Evolutionary conservation across 2,329 filamentous ascomycete genomes (phyloP), one percentile per base, ranked within the genome.

Genomic region (Claviceps africana): DNA sequence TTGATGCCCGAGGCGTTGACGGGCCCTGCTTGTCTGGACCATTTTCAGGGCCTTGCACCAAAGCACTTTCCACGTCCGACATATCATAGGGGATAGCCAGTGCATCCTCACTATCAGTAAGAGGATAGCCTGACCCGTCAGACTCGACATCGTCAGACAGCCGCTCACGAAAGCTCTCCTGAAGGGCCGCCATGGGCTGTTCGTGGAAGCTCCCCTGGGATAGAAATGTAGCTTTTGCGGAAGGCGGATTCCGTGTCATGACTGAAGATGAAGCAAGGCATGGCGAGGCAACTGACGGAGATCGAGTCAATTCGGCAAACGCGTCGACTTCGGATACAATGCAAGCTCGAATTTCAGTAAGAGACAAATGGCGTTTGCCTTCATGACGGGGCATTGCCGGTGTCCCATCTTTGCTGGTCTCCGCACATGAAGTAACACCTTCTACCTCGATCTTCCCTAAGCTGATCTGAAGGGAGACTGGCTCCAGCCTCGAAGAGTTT

Each of bases 241-340:
- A 67, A 19, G 67, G 65, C 1, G 65, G 62, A 47, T 64, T 68
- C 25, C 64, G 58, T 10, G 65, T 68, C 53, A 73, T 70, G 6
- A 70, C 66, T 2, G 83, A 81, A 1, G 81, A 83, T 6, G 75
- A 74, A 21, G 65, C 56, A 13, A 67, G 58, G 4, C 70, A 71
- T 4, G 70, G 65, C 30, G 68, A 69, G 21, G 64, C 57, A 57
- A 79, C 68, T 1, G 79, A 77, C 1, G 80, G 76, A 4, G 78
- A 78, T 43, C 73, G 74, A 11, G 76, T 75, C 40, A 84, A 65
- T 10, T 73, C 74, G 4, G 81, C 78, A 53, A 86, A 85, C 40
- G 81, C 74, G 47, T 79, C 81, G 19, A 81, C 78, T 58, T 87
- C 82, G 3, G 82, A 83, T 42, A 86, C 80, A 30, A 87, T 64